Percentiles rank a stretch among this genome's conserved stretches.
These are phyloP conservation scores for Sonneratia caseolaris DNA, from an alignment of 345 rosid genomes.

Conservation along the genomic window DNA sequence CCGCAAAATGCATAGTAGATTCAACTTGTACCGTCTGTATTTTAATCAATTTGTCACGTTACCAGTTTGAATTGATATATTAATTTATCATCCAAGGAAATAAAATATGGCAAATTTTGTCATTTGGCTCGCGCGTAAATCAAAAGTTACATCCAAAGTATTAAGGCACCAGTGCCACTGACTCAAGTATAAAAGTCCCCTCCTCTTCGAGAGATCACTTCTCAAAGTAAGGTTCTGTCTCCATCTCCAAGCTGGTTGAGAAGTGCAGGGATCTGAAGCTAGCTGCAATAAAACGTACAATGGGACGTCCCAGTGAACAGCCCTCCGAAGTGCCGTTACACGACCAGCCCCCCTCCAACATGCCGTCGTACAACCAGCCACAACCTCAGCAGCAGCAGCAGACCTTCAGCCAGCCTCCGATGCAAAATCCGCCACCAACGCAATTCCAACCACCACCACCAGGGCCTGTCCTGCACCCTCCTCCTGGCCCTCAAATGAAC, in stretches of 20 bases:
- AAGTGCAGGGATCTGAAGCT: not conserved
- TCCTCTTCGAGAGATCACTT: not conserved
- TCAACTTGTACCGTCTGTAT: too few species aligned
- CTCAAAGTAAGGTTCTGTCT: not conserved
- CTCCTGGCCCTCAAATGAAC: conserved; percentile 6
- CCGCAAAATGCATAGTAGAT: too few species aligned
- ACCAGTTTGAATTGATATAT: too few species aligned
- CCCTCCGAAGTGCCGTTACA: not conserved
- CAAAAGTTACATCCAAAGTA: too few species aligned
- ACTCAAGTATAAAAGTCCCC: not conserved
- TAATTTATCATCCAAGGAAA: too few species aligned
- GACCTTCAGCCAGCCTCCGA: not conserved
- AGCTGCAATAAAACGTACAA: not conserved
- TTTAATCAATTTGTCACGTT: too few species aligned
- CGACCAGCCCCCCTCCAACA: not conserved
- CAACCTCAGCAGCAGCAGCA: not conserved
- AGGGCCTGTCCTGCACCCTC: conserved; percentile 1
- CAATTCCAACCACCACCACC: not conserved
- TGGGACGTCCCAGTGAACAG: conserved; percentile 3
- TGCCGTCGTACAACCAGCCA: not conserved
- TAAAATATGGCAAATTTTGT: too few species aligned
- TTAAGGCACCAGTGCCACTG: not conserved
- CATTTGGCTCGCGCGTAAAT: not conserved
- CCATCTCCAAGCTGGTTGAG: not conserved
- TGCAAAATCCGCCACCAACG: not conserved